Evolutionary conservation across 2,329 filamentous ascomycete species (phyloP), one percentile per base, ranked within the genome.

Genomic region (Xylaria sp.): DNA sequence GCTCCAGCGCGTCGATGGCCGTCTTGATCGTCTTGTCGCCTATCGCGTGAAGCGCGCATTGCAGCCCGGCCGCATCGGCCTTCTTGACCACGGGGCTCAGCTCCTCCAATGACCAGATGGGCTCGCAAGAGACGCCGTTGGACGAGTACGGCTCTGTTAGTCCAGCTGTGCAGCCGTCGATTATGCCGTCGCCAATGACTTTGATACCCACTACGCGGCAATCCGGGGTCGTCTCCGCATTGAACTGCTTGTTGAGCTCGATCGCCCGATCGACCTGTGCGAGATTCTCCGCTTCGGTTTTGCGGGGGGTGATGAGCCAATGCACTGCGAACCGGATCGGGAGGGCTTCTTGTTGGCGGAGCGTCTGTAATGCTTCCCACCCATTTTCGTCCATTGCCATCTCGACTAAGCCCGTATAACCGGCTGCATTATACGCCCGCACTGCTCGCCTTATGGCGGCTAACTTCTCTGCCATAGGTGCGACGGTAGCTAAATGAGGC

Each of bases 1-100:
- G 74, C 65, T 82, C 85, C 17, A 91, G 81, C 0, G 83, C 83
- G 70, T 90, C 85, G 66, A 91, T 83, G 7, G 87, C 88, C 69
- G 85, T 85, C 47, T 79, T 81, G 32, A 90, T 81, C 0, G 89
- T 88, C 19, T 81, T 80, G 73, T 91, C 88, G 48, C 89, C 89
- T 65, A 91, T 91, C 50, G 89, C 89, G 72, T 91, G 89, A 9
- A 91, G 80, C 0, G 89, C 89, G 45, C 87, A 85, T 74, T 91
- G 89, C 47, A 91, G 76, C 0, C 85, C 85, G 0, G 83, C 83
- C 2, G 78, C 79, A 53, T 85, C 83, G 2, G 88, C 88, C n/a
- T 81, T 81, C 11, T 81, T 77, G 1, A 91, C 84, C 0, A 90
- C 85, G 0, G 84, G 83, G 3, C 80, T 81, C 4, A 91, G 81